These are phyloP conservation scores for Arthrobotrys musiformis DNA, from an alignment of 2,329 filamentous ascomycete genomes.

Conservation along the genomic window DNA sequence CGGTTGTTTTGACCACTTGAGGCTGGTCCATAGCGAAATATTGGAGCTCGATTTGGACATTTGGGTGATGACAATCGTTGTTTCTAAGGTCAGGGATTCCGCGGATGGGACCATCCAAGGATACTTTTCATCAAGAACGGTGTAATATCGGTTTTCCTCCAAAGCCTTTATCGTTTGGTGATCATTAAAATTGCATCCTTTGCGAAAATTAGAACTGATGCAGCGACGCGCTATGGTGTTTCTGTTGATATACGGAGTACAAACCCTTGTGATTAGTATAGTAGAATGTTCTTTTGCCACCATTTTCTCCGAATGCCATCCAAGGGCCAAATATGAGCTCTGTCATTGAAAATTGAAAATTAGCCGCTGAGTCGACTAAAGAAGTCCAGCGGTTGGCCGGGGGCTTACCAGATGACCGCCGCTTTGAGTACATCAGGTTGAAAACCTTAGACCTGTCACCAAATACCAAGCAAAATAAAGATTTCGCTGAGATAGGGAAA, in stretches of 20 bases:
- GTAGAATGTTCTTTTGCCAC: constrained; percentile 13
- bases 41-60: constrained; percentile 91
- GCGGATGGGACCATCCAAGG: constrained; percentile 88
- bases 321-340: constrained; percentile 24
- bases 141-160: constrained; percentile 69
- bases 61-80: constrained; percentile 93
- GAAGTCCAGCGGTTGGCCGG: background rate
- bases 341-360: background rate
- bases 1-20: constrained; percentile 83
- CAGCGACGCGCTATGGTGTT: background rate
- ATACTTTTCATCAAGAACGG: constrained; percentile 72
- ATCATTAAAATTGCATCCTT: constrained; percentile 66
- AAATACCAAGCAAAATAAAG: constrained; percentile 94
- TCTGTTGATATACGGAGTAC: background rate
- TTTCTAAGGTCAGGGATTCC: constrained; percentile 80
- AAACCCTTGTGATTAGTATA: constrained; percentile 45
- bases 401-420: constrained; percentile 72
- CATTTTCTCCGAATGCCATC: background rate
- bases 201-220: constrained; percentile 20
- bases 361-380: background rate
- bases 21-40: constrained; percentile 83
- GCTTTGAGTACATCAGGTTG: constrained; percentile 86
- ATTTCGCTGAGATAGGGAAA: constrained; percentile 92
- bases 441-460: constrained; percentile 96
- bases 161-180: constrained; percentile 23